These are phyloP conservation scores for Pulveroboletus sp. DNA, from an alignment of 768 basidiomycete genomes.

Conservation along the genomic window DNA sequence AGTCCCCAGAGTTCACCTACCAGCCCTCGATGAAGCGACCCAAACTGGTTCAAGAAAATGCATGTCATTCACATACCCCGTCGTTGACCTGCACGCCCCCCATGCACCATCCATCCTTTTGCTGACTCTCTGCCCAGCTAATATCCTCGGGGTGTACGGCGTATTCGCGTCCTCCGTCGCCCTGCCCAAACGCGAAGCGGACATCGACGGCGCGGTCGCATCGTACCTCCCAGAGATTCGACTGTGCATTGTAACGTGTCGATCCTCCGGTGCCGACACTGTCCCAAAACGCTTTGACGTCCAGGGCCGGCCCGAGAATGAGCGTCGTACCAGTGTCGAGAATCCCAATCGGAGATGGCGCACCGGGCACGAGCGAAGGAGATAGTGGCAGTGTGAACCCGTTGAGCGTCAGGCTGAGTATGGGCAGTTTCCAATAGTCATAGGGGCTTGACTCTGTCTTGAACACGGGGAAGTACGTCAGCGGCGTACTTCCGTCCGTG, in stretches of 20 bases:
- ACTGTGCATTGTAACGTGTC: constrained; percentile 32
- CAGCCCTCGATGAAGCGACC: constrained; percentile 4
- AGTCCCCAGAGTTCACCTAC: constrained; percentile 53
- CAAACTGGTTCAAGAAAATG: not conserved
- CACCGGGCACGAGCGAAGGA: constrained; percentile 39
- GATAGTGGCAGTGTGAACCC: constrained; percentile 38
- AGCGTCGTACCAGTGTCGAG: constrained; percentile 62
- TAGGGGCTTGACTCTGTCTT: constrained; percentile 32
- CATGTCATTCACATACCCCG: constrained; percentile 29
- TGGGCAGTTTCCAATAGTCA: constrained; percentile 58
- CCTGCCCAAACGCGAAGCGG: constrained; percentile 42
- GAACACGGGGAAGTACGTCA: constrained; percentile 40
- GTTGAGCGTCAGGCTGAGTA: constrained; percentile 43
- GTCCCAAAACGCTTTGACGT: constrained; percentile 51
- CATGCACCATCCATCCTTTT: constrained; percentile 46
- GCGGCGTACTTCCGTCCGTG: constrained; percentile 28
- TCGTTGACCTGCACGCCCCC: constrained; percentile 55
- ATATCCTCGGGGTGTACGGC: constrained; percentile 48
- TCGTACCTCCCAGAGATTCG: constrained; percentile 44
- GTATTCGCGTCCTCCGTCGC: constrained; percentile 33
- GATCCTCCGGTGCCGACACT: constrained; percentile 39
- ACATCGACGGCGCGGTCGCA: constrained; percentile 47
- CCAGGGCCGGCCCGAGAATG: constrained; percentile 47
- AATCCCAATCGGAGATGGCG: constrained; percentile 46
- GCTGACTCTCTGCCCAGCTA: constrained; percentile 42